Conservation (phyloP, 2,329 filamentous ascomycete genomes). For the Xylaria sp. region DNA sequence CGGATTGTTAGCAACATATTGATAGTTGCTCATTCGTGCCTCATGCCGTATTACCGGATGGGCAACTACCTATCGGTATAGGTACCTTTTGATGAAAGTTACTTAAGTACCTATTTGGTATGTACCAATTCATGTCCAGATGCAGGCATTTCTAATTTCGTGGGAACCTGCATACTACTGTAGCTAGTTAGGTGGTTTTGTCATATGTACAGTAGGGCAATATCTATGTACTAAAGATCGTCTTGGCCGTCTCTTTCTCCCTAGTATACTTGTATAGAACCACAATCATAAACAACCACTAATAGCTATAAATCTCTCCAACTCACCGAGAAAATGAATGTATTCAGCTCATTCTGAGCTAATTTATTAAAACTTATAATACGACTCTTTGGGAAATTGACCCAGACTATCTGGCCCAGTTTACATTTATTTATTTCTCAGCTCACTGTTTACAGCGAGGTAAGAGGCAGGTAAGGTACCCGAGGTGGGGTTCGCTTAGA, state of each 20-base stretch:
- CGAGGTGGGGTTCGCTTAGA: conserved; percentile 33
- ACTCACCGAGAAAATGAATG: neutral
- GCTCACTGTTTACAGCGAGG: neutral
- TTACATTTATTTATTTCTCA: neutral
- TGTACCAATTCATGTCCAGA: too few relatives aligned
- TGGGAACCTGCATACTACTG: too few relatives aligned
- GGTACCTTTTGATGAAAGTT: too few relatives aligned
- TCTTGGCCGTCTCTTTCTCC: neutral
- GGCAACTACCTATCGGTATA: too few relatives aligned
- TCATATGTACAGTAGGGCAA: too few relatives aligned
- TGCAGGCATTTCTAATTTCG: too few relatives aligned
- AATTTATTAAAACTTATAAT: neutral
- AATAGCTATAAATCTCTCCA: conserved; percentile 2
- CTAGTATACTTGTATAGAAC: too few relatives aligned
- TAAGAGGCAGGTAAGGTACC: neutral
- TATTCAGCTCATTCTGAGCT: conserved; percentile 16
- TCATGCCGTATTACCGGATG: too few relatives aligned
- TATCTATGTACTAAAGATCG: too few relatives aligned
- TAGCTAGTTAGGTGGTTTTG: neutral
- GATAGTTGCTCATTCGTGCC: too few relatives aligned
- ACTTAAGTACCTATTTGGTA: too few relatives aligned
- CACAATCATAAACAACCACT: neutral
- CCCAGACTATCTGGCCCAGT: neutral
- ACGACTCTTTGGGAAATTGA: conserved; percentile 24
- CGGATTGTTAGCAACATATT: neutral